Base-by-base conservation (phyloP, 306 rosid species). In the Vigna radiata region DNA sequence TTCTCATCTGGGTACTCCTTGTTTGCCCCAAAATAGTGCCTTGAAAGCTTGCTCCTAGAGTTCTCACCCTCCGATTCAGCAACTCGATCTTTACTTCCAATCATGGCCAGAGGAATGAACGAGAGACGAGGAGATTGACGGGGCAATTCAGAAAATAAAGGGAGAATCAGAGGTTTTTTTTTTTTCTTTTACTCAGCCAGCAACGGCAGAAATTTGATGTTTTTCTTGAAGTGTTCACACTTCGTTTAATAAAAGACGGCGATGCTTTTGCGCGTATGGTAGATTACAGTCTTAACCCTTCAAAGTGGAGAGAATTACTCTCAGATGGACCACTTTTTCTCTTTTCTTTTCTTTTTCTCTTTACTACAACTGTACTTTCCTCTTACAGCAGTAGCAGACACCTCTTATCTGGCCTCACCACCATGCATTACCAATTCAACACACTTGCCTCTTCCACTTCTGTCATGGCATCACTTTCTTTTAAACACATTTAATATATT, bases 1-100 rank as follows among this genome's bases (percentile, higher is more conserved):
- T 77, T 81, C 10, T 70, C 73, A 52, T 83, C 90, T 16, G 84
- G 84, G 71, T 75, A 74, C 4, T 74, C 82, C 60, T 68, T 89
- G 13, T 2, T 52, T 2, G 78, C 82, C 77, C 84, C 86, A 53
- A 94, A 86, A 70, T 84, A 66, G 68, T 50, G 88, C 46, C 87
- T 88, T 8, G 91, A 83, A 2, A 88, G 68, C 90, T 91, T 96
- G 91, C 85, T 88, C 81, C 87, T 89, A 8, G 97, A 96, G 77
- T 83, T 88, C 84, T 96, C 99, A 62, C 84, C 98, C n/a, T 76
- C 92, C 62, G 85, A 75, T 75, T 85, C 93, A 68, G 77, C 77
- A 75, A 52, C 79, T 72, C 85, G 90, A 83, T 90, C 92, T 75
- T 82, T 91, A 52, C 79, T 84, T 39, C 89, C 88, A 48, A 91